Base-by-base conservation (phyloP, 129 eudicot genomes). In the Lactuca sativa region DNA sequence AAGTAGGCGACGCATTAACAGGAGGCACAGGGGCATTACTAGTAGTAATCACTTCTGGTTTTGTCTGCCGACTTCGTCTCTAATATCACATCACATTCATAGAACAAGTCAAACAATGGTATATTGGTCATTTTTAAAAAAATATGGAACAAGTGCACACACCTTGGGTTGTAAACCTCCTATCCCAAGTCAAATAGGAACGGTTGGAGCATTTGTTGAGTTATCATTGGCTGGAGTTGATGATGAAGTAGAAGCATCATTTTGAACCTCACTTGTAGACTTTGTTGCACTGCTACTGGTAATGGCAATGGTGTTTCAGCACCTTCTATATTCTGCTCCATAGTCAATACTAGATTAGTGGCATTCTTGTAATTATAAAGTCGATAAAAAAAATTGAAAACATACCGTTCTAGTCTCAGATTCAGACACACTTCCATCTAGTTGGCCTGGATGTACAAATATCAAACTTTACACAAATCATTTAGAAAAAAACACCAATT, bases 161-260 rank as follows among this genome's bases (percentile, higher is more conserved):
- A 90, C 99, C 97, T 86, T 95, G 40, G 97, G 88, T 65, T 87
- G 99, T 77, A 95, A 82, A 30, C 93, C 99, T 62, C 93, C 96
- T 61, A 86, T 69, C 21, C 99, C 99, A 61, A 95, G 56, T 69
- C 99, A 97, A 82, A 90, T 86, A 60, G 99, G 99, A 69, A 83
- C 81, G 10, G 70, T 38, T 68, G 83, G 57, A 49, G 86, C 77
- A 56, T 21, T 21, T 21, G 21, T 21, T 21, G 21, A 21, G 21
- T 21, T 21, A 21, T 21, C 21, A 21, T 18, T 54, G 15, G 25
- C 80, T 9, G 79, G 79, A 61, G 64, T 77, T 7, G 82, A 77
- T 34, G 74, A 54, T 59, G 84, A 53, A 60, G 86, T 61, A 16
- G 73, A 43, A 52, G 83, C 41, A 57, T 83, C 70, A 18, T 72